Evolutionary conservation across 208 protist genomes (phyloP).

Genomic region (Trypanosoma melophagium): DNA sequence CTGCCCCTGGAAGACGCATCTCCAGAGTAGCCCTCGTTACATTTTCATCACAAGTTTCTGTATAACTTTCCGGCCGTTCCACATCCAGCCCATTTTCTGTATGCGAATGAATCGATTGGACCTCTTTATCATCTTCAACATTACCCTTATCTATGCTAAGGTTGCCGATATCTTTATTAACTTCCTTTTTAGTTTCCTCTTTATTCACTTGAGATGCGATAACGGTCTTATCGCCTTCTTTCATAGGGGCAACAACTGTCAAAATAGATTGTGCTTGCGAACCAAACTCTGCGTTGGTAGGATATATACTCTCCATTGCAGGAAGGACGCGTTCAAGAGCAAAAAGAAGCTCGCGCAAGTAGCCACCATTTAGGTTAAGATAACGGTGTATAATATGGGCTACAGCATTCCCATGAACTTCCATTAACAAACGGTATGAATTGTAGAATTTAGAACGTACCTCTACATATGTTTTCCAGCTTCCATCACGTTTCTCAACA

Average conservation of each 20-base stretch:
- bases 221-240: too few relatives aligned
- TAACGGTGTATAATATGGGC: conserved; percentile 69
- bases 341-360: conserved; percentile 46
- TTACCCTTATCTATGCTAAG: too few relatives aligned
- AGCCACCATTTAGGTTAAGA: conserved; percentile 56
- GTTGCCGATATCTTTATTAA: too few relatives aligned
- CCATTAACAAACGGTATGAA: conserved; percentile 54
- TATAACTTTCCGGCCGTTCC: too few relatives aligned
- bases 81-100: too few relatives aligned
- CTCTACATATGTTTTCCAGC: conserved; percentile 38
- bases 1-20: too few relatives aligned
- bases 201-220: too few relatives aligned
- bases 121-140: too few relatives aligned
- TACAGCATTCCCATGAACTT: conserved; percentile 68
- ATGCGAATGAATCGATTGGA: too few relatives aligned
- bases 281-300: conserved; percentile 62
- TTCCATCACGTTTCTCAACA: conserved; percentile 48
- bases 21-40: too few relatives aligned
- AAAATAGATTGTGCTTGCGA: conserved; percentile 53
- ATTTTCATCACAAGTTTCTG: too few relatives aligned
- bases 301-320: conserved; percentile 55
- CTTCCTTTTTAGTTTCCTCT: too few relatives aligned
- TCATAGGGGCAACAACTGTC: conserved; percentile 46
- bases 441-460: conserved; percentile 48
- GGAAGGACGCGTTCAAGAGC: conserved; percentile 52